Percentiles rank a stretch among this genome's conserved stretches.
phyloP scores from a whole-genome alignment of 2,329 filamentous ascomycete genomes.

The Alternaria metachromatica region DNA sequence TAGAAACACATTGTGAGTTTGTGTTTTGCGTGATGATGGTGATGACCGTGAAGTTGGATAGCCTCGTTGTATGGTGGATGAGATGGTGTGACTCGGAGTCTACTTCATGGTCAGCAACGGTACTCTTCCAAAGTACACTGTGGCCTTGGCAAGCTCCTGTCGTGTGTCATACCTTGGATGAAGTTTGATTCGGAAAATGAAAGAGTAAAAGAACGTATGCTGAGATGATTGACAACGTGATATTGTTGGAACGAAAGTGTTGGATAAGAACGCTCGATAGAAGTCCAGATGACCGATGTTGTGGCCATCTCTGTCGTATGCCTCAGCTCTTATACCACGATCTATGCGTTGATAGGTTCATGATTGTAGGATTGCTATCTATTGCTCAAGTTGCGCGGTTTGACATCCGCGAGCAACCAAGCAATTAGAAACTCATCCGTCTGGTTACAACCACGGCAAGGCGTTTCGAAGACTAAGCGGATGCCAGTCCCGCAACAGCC shows the following conservation, averaged over 20 bases:
- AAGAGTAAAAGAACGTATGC: neutral
- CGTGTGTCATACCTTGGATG: neutral
- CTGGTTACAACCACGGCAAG: neutral
- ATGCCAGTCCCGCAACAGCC: neutral
- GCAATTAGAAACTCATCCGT: constrained; percentile 13
- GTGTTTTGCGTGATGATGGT: neutral
- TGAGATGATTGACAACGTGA: neutral
- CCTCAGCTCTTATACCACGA: constrained; percentile 1
- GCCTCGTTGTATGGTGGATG: neutral
- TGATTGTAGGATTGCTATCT: neutral
- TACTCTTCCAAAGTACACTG: neutral
- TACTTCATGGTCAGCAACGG: neutral
- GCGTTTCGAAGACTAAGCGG: neutral
- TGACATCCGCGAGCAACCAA: constrained; percentile 19
- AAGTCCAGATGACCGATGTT: neutral
- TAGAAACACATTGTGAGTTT: constrained; percentile 54
- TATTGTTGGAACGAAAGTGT: neutral
- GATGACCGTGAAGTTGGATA: neutral
- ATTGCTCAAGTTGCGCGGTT: constrained; percentile 13
- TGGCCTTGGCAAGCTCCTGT: neutral
- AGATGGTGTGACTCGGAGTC: neutral
- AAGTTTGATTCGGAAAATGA: neutral
- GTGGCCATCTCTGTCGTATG: neutral
- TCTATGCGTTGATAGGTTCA: neutral
- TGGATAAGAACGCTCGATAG: neutral